Conservation (phyloP, 306 rosid genomes). For the Potentilla sterilis region DNA sequence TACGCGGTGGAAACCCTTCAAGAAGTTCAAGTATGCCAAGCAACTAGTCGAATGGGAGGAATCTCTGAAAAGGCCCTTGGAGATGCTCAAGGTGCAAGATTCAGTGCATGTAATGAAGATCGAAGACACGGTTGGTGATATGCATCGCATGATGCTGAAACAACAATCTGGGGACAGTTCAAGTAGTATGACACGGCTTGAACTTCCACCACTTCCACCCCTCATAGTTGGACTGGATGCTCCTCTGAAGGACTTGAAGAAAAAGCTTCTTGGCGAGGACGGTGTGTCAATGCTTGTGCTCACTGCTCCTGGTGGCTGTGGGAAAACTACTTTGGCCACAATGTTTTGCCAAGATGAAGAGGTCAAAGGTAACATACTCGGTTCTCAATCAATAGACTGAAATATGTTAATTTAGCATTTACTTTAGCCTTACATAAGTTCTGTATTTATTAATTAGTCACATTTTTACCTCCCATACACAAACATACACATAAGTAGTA, state of each 20-base stretch:
- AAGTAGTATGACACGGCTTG: constrained; percentile 27
- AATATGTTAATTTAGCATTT: no score
- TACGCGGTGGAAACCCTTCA: not conserved
- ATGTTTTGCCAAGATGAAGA: constrained; percentile 43
- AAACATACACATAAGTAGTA: no score
- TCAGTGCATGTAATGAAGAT: constrained; percentile 9
- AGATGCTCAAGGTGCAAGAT: constrained; percentile 14
- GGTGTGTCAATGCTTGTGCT: constrained; percentile 30
- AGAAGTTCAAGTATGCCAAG: not conserved
- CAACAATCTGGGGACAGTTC: not conserved
- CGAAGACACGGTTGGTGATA: not conserved
- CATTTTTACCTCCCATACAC: no score
- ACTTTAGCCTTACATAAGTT: no score
- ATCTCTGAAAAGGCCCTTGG: constrained; percentile 6
- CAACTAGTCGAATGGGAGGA: constrained; percentile 32
- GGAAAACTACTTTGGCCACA: constrained; percentile 49
- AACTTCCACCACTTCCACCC: constrained; percentile 8
- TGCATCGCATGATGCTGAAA: not conserved
- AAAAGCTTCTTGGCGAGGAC: constrained; percentile 24
- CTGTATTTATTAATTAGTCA: no score
- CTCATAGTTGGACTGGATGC: constrained; percentile 50
- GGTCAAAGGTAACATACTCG: constrained; percentile 35
- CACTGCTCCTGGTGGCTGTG: constrained; percentile 47
- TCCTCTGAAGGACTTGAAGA: constrained; percentile 45
- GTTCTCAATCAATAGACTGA: no score